phyloP scores from a whole-genome alignment of 495 filamentous ascomycete species.

The Umbilicaria muhlenbergii region DNA sequence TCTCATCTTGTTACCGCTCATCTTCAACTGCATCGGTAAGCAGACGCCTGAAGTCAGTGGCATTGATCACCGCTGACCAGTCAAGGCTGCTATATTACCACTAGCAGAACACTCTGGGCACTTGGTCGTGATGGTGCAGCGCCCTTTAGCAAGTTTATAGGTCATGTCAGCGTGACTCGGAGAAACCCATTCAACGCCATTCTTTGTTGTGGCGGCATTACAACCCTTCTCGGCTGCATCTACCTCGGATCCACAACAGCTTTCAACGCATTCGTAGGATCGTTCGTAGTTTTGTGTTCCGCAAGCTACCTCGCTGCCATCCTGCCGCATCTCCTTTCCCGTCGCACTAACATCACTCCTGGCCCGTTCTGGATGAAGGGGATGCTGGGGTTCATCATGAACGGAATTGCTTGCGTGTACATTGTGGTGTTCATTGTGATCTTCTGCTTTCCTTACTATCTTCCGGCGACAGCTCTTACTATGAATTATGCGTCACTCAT shows the following conservation, averaged over 20 bases:
- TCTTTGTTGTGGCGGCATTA: constrained; percentile 39
- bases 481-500: constrained; percentile 63
- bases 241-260: constrained; percentile 58
- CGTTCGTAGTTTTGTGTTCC: constrained; percentile 53
- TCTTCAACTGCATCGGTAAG: constrained; percentile 35
- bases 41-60: too few species aligned
- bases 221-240: constrained; percentile 56
- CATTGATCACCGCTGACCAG: too few species aligned
- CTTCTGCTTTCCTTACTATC: constrained; percentile 59
- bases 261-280: constrained; percentile 61
- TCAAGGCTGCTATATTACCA: constrained; percentile 51
- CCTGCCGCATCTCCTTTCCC: constrained; percentile 51
- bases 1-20: constrained; percentile 47
- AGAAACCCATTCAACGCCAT: constrained; percentile 57
- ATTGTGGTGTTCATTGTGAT: constrained; percentile 58
- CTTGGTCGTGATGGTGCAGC: constrained; percentile 56
- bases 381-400: constrained; percentile 41
- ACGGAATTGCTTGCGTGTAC: constrained; percentile 41
- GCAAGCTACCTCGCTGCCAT: constrained; percentile 65
- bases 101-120: constrained; percentile 76
- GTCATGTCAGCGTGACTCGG: constrained; percentile 25
- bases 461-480: constrained; percentile 36
- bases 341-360: constrained; percentile 43
- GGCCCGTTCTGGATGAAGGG: constrained; percentile 58
- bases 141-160: constrained; percentile 26